Conservation (phyloP, 2,329 filamentous ascomycete species). For the Graphilbum fragrans region DNA sequence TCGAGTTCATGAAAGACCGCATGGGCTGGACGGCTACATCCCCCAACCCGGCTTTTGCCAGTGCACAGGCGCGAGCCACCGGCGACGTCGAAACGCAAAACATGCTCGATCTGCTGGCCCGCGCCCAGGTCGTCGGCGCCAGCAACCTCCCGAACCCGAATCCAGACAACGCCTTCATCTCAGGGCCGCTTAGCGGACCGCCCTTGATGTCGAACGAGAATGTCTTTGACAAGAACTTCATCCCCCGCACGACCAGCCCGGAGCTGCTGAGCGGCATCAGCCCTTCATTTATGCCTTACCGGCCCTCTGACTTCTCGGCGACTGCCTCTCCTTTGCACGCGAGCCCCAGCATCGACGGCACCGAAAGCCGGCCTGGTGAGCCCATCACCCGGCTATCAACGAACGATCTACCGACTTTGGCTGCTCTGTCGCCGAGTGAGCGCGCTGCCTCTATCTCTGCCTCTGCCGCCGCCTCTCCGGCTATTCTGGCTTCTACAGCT, state of each 20-base stretch:
- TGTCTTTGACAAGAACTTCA: conserved; percentile 74
- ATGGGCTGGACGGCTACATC: conserved; percentile 55
- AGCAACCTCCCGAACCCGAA: conserved; percentile 45
- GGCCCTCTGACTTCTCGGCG: conserved; percentile 39
- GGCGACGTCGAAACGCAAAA: conserved; percentile 81
- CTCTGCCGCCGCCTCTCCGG: too few relatives aligned
- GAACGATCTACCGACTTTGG: background rate
- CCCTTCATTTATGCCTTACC: background rate
- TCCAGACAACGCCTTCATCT: conserved; percentile 10
- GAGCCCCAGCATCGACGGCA: background rate
- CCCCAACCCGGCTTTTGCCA: conserved; percentile 46
- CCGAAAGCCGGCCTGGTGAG: background rate
- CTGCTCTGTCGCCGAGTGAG: background rate
- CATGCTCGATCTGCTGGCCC: conserved; percentile 79
- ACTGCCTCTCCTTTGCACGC: conserved; percentile 20
- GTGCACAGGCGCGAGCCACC: conserved; percentile 68
- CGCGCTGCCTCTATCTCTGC: too few relatives aligned
- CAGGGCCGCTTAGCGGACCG: conserved; percentile 69
- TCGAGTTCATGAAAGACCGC: conserved; percentile 93
- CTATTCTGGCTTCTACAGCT: too few relatives aligned
- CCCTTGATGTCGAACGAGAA: conserved; percentile 62
- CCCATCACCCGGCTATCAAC: background rate
- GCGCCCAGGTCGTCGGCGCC: conserved; percentile 65
- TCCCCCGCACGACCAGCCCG: conserved; percentile 38
- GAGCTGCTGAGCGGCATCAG: conserved; percentile 23